Evolutionary conservation across 495 filamentous ascomycete genomes (phyloP).

Genomic region (Podospora didyma): DNA sequence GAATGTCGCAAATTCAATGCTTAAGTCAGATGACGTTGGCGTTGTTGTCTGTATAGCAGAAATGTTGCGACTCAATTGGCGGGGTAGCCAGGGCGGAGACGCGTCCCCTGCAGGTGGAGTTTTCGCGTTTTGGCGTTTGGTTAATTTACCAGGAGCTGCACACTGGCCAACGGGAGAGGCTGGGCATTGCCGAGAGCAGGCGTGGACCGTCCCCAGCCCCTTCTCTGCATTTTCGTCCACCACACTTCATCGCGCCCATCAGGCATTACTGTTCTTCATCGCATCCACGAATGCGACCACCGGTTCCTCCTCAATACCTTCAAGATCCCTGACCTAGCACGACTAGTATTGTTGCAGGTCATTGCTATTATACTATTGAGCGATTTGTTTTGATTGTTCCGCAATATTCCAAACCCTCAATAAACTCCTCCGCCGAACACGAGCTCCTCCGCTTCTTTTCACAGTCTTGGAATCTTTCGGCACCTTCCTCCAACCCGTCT

Average conservation of each 20-base stretch:
- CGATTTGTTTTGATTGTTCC: background rate
- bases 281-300: background rate
- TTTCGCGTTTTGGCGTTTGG: background rate
- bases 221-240: conserved; percentile 5
- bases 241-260: background rate
- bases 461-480: too few species aligned
- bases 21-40: background rate
- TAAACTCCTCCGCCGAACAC: background rate
- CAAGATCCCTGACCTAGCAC: background rate
- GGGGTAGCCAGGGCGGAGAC: background rate
- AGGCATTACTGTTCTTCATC: background rate
- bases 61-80: background rate
- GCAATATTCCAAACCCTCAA: background rate
- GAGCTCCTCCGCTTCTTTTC: too few species aligned
- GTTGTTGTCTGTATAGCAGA: background rate
- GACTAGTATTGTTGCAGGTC: background rate
- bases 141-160: background rate
- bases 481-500: too few species aligned
- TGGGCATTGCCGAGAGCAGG: conserved; percentile 12
- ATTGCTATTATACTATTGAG: background rate
- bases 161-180: conserved; percentile 11
- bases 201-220: conserved; percentile 19
- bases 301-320: background rate
- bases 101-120: background rate
- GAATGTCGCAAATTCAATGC: too few species aligned